Evolutionary conservation across 2,329 filamentous ascomycete species (phyloP).

Genomic region (Trichoderma hamatum): DNA sequence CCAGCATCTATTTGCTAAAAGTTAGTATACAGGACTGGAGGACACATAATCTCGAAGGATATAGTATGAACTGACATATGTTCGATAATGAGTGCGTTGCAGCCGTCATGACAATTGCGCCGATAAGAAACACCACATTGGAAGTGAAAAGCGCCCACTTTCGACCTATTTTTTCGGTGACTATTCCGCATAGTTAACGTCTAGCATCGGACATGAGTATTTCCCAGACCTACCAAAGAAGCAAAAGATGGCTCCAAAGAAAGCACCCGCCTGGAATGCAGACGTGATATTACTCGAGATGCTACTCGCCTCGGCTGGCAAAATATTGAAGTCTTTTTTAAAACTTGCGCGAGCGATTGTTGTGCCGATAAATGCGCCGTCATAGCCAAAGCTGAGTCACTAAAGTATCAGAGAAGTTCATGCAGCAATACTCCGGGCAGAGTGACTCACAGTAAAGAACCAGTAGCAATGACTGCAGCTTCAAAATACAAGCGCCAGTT

Average conservation of each 20-base stretch:
- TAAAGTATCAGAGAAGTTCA: neutral
- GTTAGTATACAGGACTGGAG: neutral
- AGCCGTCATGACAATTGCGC: slow-evolving; percentile 48
- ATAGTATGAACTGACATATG: slow-evolving; percentile 42
- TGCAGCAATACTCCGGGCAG: rapidly evolving
- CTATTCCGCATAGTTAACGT: slow-evolving; percentile 29
- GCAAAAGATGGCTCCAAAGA: slow-evolving; percentile 56
- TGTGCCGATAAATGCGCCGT: slow-evolving; percentile 57
- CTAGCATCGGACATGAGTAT: neutral
- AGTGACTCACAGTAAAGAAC: slow-evolving; percentile 43
- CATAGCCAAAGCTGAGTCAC: slow-evolving; percentile 52
- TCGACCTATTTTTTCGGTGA: slow-evolving; percentile 53
- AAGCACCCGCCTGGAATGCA: slow-evolving; percentile 53
- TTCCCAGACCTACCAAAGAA: slow-evolving; percentile 40
- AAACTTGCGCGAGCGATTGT: slow-evolving; percentile 56
- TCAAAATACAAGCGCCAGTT: slow-evolving; percentile 55
- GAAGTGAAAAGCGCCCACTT: slow-evolving; percentile 52
- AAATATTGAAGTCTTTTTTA: slow-evolving; percentile 45
- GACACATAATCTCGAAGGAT: rapidly evolving
- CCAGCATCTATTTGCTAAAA: slow-evolving; percentile 51
- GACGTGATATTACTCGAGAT: slow-evolving; percentile 51
- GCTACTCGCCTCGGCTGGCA: slow-evolving; percentile 35
- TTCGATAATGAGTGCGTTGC: slow-evolving; percentile 46
- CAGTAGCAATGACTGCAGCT: slow-evolving; percentile 52
- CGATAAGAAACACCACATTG: slow-evolving; percentile 50